These are phyloP conservation scores for Acanthamoeba royreba DNA, from an alignment of 208 protist species.

Conservation along the genomic window DNA sequence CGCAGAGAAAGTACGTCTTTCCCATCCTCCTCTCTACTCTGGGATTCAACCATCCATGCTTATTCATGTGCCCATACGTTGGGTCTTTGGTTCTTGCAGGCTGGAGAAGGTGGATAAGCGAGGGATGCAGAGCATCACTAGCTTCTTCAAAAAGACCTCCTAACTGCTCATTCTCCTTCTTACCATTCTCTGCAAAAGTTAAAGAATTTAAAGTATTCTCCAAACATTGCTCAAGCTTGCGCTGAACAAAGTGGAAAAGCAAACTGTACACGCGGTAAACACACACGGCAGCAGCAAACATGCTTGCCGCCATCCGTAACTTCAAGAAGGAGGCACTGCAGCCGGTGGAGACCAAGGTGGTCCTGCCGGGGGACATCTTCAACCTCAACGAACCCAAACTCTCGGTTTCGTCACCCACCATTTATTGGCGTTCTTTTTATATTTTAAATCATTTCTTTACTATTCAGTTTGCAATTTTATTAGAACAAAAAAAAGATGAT, in stretches of 20 bases:
- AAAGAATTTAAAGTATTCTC: too few relatives aligned
- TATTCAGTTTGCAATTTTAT: too few relatives aligned
- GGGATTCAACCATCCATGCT: not conserved
- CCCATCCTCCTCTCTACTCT: not conserved
- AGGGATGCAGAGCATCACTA: not conserved
- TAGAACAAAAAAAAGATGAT: not conserved
- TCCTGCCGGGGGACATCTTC: not conserved
- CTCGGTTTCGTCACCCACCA: not conserved
- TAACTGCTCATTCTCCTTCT: too few relatives aligned
- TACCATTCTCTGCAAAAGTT: too few relatives aligned
- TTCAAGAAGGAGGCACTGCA: not conserved
- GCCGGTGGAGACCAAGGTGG: not conserved
- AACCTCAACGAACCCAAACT: conserved; percentile 1
- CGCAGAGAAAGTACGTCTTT: not conserved
- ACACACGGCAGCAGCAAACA: not conserved
- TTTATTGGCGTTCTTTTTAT: not conserved
- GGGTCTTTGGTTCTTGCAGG: not conserved
- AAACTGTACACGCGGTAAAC: too few relatives aligned
- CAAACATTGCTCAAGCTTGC: too few relatives aligned
- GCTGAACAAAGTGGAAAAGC: too few relatives aligned
- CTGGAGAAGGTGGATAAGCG: conserved; percentile 42
- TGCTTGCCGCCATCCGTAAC: not conserved
- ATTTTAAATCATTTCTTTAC: too few relatives aligned
- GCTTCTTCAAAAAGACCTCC: conserved; percentile 19
- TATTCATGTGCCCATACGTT: not conserved